Base-by-base conservation (phyloP, 2,329 filamentous ascomycete species). In the Talaromyces islandicus region DNA sequence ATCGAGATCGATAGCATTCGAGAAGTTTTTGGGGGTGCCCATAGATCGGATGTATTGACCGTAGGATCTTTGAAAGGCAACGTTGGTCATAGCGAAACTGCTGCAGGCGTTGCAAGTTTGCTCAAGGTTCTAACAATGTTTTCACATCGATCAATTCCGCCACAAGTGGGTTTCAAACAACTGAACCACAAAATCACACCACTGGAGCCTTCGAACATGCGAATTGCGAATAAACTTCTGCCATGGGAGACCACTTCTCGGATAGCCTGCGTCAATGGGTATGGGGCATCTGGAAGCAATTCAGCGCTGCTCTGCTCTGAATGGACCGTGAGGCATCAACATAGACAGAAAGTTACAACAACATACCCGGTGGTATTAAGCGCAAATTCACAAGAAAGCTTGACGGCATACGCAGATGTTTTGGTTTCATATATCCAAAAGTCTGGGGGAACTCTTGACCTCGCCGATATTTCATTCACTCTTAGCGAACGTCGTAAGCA, bases 21-120 rank as follows among this genome's bases (percentile, higher is more conserved):
- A n/a, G 17, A 25, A 11, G 54, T 54, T 14, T 60, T 60, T 24
- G 56, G 56, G 21, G 35, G 32, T 21, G 30, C 32, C 6, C 19
- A 7, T 7, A 56, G 60, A 3, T 62, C 17, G 24, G 10, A 29
- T 27, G 54, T 56, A 4, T 21, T 57, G n/a, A 64, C 58, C 25
- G 60, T 76, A 7, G 72, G 72, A 2, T 68, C 67, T 1, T 64
- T 71, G 32, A 73, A 74, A 53, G 66, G 70, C 3, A 59, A 68
- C 0, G 63, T 73, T 7, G 74, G 74, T 0, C 74, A 77, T 57
- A 67, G 66, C 0, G 74, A 77, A 57, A 62, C 65, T 17, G 58
- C 64, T 2, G 60, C 66, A 0, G 70, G 70, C 4, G 35, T 73
- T 14, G 65, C 69, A 1, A 60, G 64, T 9, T 27, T 73, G 7